Evolutionary conservation across 306 rosid genomes (phyloP).

Genomic region (Vachellia collinsii): DNA sequence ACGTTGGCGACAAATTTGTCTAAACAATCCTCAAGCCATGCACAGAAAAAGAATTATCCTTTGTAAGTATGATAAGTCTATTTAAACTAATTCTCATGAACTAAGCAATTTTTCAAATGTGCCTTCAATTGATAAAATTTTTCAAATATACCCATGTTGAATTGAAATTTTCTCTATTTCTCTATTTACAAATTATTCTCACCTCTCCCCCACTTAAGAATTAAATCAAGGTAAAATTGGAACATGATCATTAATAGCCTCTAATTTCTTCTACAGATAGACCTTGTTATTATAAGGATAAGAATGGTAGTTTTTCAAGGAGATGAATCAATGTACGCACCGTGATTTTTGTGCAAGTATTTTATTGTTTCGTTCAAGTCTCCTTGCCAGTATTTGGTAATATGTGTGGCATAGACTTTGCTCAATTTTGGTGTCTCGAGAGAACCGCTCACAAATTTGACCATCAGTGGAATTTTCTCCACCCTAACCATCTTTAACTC

Average conservation of each 20-base stretch:
- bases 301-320: neutral
- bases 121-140: no score
- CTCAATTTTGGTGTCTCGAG: neutral
- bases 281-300: no score
- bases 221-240: no score
- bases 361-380: neutral
- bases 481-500: slow-evolving; percentile 7
- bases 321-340: neutral
- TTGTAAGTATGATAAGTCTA: neutral
- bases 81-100: no score
- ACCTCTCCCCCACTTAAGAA: no score
- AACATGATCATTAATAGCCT: no score
- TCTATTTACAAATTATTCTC: no score
- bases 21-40: neutral
- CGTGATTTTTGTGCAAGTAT: neutral
- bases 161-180: no score
- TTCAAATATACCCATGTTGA: no score
- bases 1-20: neutral
- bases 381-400: neutral
- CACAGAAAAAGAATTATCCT: neutral
- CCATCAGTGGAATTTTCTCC: neutral
- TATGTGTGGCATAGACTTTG: neutral
- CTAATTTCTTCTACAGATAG: no score
- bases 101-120: no score
- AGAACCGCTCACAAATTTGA: neutral